Conservation (phyloP, 768 basidiomycete genomes). For the Lactarius vividus region DNA sequence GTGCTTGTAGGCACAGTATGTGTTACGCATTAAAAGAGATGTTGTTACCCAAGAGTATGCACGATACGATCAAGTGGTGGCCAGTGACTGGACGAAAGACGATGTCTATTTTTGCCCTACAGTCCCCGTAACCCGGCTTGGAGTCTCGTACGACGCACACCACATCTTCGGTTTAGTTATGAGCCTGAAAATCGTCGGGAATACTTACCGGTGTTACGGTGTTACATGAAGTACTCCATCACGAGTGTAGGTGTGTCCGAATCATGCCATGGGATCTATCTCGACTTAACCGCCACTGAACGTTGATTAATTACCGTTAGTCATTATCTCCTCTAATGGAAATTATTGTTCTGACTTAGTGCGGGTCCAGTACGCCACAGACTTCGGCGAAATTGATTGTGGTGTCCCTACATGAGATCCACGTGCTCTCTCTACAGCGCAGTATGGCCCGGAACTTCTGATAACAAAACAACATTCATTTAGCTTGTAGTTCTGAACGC, state of each 20-base stretch:
- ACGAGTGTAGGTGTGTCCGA: neutral
- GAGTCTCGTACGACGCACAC: neutral
- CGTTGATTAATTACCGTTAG: neutral
- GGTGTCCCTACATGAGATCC: neutral
- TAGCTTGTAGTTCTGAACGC: neutral
- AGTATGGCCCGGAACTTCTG: neutral
- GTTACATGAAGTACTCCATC: neutral
- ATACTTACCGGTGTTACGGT: neutral
- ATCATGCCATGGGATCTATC: neutral
- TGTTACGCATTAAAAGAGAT: neutral
- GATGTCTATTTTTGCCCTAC: neutral
- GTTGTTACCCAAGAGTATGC: neutral
- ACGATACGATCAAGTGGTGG: neutral
- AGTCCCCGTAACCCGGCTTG: neutral
- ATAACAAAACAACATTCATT: neutral
- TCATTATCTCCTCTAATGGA: neutral
- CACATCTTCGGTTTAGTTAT: neutral
- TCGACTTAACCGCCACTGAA: neutral
- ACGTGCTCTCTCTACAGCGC: neutral
- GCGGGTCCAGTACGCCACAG: neutral
- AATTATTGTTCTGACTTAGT: neutral
- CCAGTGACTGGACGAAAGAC: neutral
- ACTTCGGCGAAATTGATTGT: neutral
- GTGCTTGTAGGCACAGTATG: neutral
- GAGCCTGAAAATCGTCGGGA: neutral